A percentile compares a stretch with the other conserved stretches of the same genome.
These are phyloP conservation scores for Dinochytrium kinnereticum DNA, from an alignment of 371 early-diverging fungal species.

Conservation along the genomic window DNA sequence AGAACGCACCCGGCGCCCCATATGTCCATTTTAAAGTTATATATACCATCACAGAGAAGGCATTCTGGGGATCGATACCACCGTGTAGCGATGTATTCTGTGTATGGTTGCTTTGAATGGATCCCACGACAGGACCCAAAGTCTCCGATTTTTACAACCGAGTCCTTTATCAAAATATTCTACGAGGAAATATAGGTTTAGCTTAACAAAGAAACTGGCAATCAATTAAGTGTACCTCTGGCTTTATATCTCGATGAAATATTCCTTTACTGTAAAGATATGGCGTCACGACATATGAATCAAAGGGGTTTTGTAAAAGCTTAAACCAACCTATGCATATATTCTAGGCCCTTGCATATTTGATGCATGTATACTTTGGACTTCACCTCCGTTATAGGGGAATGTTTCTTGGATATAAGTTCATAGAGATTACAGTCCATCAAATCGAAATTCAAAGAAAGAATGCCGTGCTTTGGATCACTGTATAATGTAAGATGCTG, in stretches of 20 bases:
- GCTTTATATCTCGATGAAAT: constrained; percentile 8
- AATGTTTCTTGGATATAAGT: constrained; percentile 57
- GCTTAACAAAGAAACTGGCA: too few species aligned
- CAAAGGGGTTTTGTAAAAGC: too few species aligned
- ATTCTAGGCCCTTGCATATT: constrained; percentile 64
- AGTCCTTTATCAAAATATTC: constrained; percentile 63
- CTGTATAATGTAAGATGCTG: constrained; percentile 25
- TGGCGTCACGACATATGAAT: too few species aligned
- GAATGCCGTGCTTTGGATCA: constrained; percentile 60
- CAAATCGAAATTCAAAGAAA: constrained; percentile 67
- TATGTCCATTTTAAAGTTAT: constrained; percentile 67
- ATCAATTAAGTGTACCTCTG: background rate
- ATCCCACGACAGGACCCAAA: constrained; percentile 73
- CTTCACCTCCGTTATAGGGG: constrained; percentile 52
- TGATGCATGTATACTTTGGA: constrained; percentile 61
- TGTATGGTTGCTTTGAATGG: constrained; percentile 63
- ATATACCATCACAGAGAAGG: constrained; percentile 61
- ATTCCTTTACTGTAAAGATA: background rate
- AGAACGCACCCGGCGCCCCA: constrained; percentile 73
- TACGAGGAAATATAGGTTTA: too few species aligned
- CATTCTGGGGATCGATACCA: constrained; percentile 74
- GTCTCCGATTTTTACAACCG: constrained; percentile 67
- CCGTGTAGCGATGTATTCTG: constrained; percentile 71
- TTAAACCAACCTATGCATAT: constrained; percentile 59
- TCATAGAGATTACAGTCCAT: constrained; percentile 72